These are phyloP conservation scores for Pueraria montana DNA, from an alignment of 306 rosid species.

Conservation along the genomic window DNA sequence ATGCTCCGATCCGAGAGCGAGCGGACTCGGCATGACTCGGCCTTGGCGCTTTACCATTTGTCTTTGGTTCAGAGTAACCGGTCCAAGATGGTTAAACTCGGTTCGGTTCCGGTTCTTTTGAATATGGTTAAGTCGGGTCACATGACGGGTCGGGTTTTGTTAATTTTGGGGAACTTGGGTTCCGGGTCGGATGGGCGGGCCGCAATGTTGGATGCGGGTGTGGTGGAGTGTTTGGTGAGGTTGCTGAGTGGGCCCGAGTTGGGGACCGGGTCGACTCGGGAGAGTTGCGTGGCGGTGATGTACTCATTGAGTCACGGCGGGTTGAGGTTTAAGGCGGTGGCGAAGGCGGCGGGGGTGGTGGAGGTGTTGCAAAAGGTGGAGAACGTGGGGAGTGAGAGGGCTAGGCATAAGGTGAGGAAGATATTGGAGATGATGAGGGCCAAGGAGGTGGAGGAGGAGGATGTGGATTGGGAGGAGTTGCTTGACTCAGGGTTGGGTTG, in stretches of 20 bases:
- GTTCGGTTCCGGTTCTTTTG: conserved; percentile 66
- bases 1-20: conserved; percentile 69
- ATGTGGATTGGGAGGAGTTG: conserved; percentile 81
- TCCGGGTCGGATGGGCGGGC: conserved; percentile 76
- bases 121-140: conserved; percentile 72
- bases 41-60: conserved; percentile 81
- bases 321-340: conserved; percentile 83
- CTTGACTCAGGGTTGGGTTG: conserved; percentile 67
- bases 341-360: conserved; percentile 59
- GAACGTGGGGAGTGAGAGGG: conserved; percentile 62
- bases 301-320: conserved; percentile 78
- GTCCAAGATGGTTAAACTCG: conserved; percentile 74
- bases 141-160: conserved; percentile 63
- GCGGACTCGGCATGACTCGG: conserved; percentile 87
- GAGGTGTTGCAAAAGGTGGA: conserved; percentile 70
- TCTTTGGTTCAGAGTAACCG: conserved; percentile 82
- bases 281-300: conserved; percentile 71
- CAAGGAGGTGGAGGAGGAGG: conserved; percentile 65
- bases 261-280: conserved; percentile 55
- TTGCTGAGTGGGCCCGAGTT: conserved; percentile 47
- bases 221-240: conserved; percentile 71
- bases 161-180: conserved; percentile 67
- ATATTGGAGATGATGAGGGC: conserved; percentile 67
- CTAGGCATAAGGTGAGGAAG: conserved; percentile 65
- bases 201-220: conserved; percentile 79